Base-by-base conservation (phyloP, 2,329 filamentous ascomycete species). In the Aspergillus tubingensis region DNA sequence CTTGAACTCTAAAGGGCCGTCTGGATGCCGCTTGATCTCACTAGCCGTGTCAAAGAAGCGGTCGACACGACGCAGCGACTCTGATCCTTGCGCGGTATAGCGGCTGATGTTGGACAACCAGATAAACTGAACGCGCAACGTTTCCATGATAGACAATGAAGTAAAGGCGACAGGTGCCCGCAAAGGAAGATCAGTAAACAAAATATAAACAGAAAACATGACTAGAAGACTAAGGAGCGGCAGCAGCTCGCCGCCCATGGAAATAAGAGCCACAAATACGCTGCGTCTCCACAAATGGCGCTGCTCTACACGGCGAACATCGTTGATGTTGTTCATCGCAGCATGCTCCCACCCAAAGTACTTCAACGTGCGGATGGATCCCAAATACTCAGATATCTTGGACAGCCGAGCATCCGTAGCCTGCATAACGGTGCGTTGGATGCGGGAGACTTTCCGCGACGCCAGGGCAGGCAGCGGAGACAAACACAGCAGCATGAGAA, bases 271-370 rank as follows among this genome's bases (percentile, higher is more conserved):
- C 10, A 64, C 64, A 57, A 83, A 75, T 17, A 86, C 69, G 6
- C 81, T 81, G 21, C 85, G 77, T 6, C 70, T 75, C 85, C 85
- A 87, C 21, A 86, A 77, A 39, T 81, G 79, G 44, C 79, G 80
- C 62, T 86, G 84, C 67, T 87, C 85, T 2, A 77, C 73, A 13
- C 74, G 68, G 2, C 85, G 81, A 10, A 83, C 78, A 4, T 78
- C 73, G 30, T 83, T 77, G 58, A 87, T 81, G 54, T 79, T 81
- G n/a, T 80, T 74, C 10, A 80, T 78, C 62, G 85, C 80, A 32
- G 82, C 78, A 17, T 80, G 77, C 67, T 87, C 85, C 85, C 85
- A 87, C 2, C 82, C 82, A 69, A 87, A 86, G 65, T 86, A 86
- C 67, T 87, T 87, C 72, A 87, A 81, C 15, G 82, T 83, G 10